Base-by-base conservation (phyloP, 164 flowering plant species). In the Vitis labrusca region DNA sequence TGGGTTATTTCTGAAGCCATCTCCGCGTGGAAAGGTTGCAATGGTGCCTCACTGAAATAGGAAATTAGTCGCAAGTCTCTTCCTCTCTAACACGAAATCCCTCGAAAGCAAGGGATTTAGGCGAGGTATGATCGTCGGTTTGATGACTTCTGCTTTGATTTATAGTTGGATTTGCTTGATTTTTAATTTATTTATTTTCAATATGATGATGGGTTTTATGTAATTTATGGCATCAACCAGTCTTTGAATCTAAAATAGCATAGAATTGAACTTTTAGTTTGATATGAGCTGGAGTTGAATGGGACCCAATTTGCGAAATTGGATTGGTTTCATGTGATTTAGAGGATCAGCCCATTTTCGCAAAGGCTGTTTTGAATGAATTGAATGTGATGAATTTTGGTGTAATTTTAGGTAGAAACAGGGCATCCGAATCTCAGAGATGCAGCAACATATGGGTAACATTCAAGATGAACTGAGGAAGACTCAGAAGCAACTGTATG, bases 361-460 rank as follows among this genome's bases (percentile, higher is more conserved):
- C 7, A 37, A 37, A 37, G 0, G 44, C 6, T 37, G 44, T 37
- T 37, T 37, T 23, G 27, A 23, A 23, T 23, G 27, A 23, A 23
- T 23, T 23, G 2, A 23, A 23, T 23, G 27, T 23, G 27, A 23
- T 23, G 27, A 23, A 23, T 23, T 23, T 3, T 37, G 44, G 44
- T 37, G 44, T 37, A 5, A 37, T 37, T 37, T 37, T 37, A 37
- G 44, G 44, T 37, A 23, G 27, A 23, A 23, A 23, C 27, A 23
- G 27, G 1, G 27, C 27, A 37, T 37, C 44, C 3, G 17, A 57
- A 19, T 57, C 17, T 19, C 5, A 13, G 17, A 19, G 69, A 82
- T 83, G 83, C 86, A 82, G 71, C 79, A 71, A 29, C 82, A 86
- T 53, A 61, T 73, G 76, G 73, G 48, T 54, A 68, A 75, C 50